Conservation (phyloP, 2,329 filamentous ascomycete genomes). For the Colletotrichum sp. region DNA sequence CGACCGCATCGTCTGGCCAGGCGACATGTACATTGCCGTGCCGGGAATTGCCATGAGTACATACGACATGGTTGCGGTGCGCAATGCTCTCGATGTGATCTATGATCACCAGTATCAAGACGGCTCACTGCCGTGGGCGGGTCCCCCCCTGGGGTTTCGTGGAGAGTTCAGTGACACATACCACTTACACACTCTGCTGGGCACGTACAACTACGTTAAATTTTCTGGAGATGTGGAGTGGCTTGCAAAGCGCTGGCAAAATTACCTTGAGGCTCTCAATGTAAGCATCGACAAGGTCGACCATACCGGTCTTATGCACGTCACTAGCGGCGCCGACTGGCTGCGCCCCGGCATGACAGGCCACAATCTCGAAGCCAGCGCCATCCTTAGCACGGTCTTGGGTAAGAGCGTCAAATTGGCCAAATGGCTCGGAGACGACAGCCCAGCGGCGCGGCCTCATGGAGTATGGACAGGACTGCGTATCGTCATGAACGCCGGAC, state of each 20-base stretch:
- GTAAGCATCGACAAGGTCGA: slow-evolving; percentile 38
- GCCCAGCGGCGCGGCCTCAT: neutral
- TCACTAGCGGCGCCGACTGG: slow-evolving; percentile 56
- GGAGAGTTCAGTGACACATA: slow-evolving; percentile 55
- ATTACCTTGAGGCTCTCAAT: slow-evolving; percentile 42
- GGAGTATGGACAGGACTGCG: slow-evolving; percentile 22
- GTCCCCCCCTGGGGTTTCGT: slow-evolving; percentile 44
- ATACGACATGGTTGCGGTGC: slow-evolving; percentile 39
- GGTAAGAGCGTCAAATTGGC: slow-evolving; percentile 52
- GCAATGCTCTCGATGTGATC: slow-evolving; percentile 47
- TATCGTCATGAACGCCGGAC: slow-evolving; percentile 23
- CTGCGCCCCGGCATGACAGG: slow-evolving; percentile 54
- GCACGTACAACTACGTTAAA: slow-evolving; percentile 54
- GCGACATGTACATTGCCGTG: slow-evolving; percentile 56
- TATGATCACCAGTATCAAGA: slow-evolving; percentile 51
- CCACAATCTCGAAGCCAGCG: slow-evolving; percentile 57
- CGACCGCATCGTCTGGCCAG: slow-evolving; percentile 62
- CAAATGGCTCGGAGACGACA: slow-evolving; percentile 42
- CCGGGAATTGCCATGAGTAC: slow-evolving; percentile 21
- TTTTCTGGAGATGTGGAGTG: slow-evolving; percentile 51
- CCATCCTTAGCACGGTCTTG: slow-evolving; percentile 58
- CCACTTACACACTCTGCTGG: slow-evolving; percentile 60
- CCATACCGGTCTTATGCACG: slow-evolving; percentile 48
- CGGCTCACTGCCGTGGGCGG: slow-evolving; percentile 51
- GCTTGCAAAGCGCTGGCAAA: slow-evolving; percentile 46